Base-by-base conservation (phyloP, 129 eudicot genomes). In the Tanacetum coccineum region DNA sequence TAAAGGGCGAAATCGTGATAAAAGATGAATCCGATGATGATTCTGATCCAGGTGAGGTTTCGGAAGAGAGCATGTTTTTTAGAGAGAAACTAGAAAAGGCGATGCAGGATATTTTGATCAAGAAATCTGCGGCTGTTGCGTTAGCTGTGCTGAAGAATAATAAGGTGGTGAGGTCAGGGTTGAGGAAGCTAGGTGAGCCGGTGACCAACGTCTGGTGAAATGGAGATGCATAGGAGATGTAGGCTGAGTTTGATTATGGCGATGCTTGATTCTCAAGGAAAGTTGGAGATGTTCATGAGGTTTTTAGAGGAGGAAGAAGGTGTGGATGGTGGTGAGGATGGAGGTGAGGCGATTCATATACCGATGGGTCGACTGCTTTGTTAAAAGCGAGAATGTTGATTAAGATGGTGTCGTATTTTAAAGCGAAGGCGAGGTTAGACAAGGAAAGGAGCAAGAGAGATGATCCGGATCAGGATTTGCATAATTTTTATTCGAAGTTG, bases 171-270 rank as follows among this genome's bases (percentile, higher is more conserved):
- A 79, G 95, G 45, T 81, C 95, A 9, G 79, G 96, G 50, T 77
- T 93, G 3, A 67, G 96, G 26, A 76, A 87, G 60, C 85, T 93
- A 50, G 96, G 86, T 59, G 96, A 93, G 32, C 96, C 98, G 11
- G 84, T 93, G 42, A 93, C n/a, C 98, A 9, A 70, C 88, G 2
- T 93, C 86, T 59, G 96, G 96, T 25, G 98, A 88, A 50, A 82
- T 89, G 64, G 98, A 88, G 80, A 93, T 93, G 98, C 96, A 93
- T 80, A 82, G 98, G 67, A 80, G 96, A 36, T 96, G 86, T 32
- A 86, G 96, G 56, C 57, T 93, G 75, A 62, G 98, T 74, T 74
- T 78, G 74, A 79, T 93, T 1, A 86, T 93, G 98, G 98, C 89
- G 17, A 88, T 76, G 68, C 82, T 92, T 50, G 98, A 88, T 77